These are phyloP conservation scores for Zygoascus meyerae DNA, from an alignment of 1,139 yeast species.

Conservation along the genomic window DNA sequence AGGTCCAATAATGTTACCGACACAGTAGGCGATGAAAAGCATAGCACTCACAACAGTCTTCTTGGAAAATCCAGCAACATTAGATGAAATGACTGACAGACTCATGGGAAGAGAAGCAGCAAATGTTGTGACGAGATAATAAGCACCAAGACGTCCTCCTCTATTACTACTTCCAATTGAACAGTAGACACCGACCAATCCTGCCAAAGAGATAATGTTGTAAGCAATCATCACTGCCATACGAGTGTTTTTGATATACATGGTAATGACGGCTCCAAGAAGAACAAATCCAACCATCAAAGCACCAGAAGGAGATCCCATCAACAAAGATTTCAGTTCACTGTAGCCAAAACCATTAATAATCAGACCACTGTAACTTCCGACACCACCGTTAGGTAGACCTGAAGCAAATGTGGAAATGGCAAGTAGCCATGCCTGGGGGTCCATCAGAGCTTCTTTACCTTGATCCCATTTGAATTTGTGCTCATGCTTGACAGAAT, in stretches of 20 bases:
- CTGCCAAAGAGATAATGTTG: constrained; percentile 23
- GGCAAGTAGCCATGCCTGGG: constrained; percentile 44
- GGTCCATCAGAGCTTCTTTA: constrained; percentile 24
- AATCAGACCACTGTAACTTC: constrained; percentile 29
- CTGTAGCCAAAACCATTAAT: constrained; percentile 27
- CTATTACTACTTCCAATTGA: not conserved
- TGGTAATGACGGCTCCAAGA: constrained; percentile 15
- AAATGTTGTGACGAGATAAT: constrained; percentile 25
- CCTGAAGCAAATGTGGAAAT: constrained; percentile 38
- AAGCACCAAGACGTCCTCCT: constrained; percentile 20
- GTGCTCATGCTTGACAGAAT: constrained; percentile 30
- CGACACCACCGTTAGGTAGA: constrained; percentile 45
- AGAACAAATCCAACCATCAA: constrained; percentile 18
- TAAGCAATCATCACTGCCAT: constrained; percentile 17
- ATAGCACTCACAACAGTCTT: constrained; percentile 40
- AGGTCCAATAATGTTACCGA: constrained; percentile 52
- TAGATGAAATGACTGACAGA: constrained; percentile 45
- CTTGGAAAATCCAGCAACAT: constrained; percentile 53
- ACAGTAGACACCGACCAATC: constrained; percentile 19
- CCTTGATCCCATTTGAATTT: constrained; percentile 34
- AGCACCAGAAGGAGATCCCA: constrained; percentile 27
- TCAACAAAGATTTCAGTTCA: constrained; percentile 22
- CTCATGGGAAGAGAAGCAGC: constrained; percentile 43
- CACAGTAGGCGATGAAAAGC: constrained; percentile 48
- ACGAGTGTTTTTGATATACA: constrained; percentile 17